Evolutionary conservation across 1,284 basidiomycete species (phyloP), one percentile per base, ranked within the genome.

Genomic region (Ustilago sp.): DNA sequence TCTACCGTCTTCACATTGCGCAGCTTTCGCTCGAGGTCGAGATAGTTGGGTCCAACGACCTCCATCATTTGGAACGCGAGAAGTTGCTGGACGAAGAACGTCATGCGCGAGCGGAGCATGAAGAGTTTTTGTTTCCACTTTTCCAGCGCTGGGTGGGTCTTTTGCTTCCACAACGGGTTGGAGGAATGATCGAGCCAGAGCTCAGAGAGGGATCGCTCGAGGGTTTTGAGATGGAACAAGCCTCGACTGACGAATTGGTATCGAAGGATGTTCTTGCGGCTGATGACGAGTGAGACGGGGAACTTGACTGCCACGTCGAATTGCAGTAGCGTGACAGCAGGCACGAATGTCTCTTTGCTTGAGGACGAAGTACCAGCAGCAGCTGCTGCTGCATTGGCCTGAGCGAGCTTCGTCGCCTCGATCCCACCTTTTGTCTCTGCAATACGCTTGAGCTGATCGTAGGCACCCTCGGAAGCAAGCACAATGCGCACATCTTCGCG

Each of bases 311-410:
- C 68, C 7, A 86, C 65, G 56, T 85, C 84, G 43, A 86, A 86
- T 47, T 85, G 80, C 11, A 86, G 59, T 55, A 86, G 55, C 19
- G 80, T 79, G 19, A 84, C 62, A 31, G 68, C 58, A 3, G 64
- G 65, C 12, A 83, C 82, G 28, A 79, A 61, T 13, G 57, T 43
- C 87, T 90, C 51, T 80, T 82, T 32, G 88, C 88, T 68, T 88
- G 88, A 56, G 11, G 63, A 54, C 28, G 53, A 59, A 2, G 72
- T 35, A 11, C 67, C 60, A 0, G 72, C 60, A 0, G 69, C 59
- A 0, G 71, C 62, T 1, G 84, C 78, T 51, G 79, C 63, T 4
- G 68, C 73, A 34, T 75, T 65, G 13, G 68, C 65, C 45, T 75
- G 74, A 0, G n/a, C 80, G 85, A 65, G 87, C 68, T 80, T 81